Evolutionary conservation across 108 stramenopile genomes (phyloP).

Genomic region (Cylindrotheca closterium): DNA sequence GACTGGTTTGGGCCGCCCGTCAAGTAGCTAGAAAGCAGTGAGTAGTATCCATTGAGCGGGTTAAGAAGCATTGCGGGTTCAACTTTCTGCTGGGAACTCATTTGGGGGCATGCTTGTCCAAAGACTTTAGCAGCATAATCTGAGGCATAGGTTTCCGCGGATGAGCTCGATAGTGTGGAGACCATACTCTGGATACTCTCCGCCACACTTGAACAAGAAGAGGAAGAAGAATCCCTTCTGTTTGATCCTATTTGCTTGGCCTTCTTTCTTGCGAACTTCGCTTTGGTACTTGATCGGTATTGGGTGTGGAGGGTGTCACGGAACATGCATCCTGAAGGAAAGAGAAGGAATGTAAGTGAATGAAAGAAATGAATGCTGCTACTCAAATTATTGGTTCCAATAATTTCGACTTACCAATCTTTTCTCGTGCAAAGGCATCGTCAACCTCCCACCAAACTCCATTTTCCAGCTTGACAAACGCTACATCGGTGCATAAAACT

Average conservation of each 20-base stretch:
- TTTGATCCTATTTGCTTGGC: background rate
- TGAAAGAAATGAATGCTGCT: background rate
- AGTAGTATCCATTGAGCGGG: background rate
- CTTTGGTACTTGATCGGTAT: slow-evolving; percentile 30
- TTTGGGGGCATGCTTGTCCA: background rate
- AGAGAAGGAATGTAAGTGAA: background rate
- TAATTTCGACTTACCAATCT: slow-evolving; percentile 13
- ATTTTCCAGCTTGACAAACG: slow-evolving; percentile 30
- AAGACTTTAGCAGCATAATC: background rate
- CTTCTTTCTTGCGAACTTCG: slow-evolving; percentile 26
- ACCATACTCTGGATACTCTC: background rate
- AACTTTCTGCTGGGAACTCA: background rate
- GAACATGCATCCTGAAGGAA: slow-evolving; percentile 19
- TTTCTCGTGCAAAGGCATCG: slow-evolving; percentile 26
- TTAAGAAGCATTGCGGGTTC: background rate
- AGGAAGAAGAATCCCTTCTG: too few species aligned
- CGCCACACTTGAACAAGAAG: background rate
- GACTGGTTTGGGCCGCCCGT: background rate
- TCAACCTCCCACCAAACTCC: slow-evolving; percentile 33
- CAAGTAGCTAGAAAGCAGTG: background rate
- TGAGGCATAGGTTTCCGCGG: background rate
- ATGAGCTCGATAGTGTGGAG: background rate
- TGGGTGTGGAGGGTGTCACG: slow-evolving; percentile 18
- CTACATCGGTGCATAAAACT: slow-evolving; percentile 3
- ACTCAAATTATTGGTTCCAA: too few species aligned